Conservation (phyloP, 768 basidiomycete genomes). For the Mycena crocata region DNA sequence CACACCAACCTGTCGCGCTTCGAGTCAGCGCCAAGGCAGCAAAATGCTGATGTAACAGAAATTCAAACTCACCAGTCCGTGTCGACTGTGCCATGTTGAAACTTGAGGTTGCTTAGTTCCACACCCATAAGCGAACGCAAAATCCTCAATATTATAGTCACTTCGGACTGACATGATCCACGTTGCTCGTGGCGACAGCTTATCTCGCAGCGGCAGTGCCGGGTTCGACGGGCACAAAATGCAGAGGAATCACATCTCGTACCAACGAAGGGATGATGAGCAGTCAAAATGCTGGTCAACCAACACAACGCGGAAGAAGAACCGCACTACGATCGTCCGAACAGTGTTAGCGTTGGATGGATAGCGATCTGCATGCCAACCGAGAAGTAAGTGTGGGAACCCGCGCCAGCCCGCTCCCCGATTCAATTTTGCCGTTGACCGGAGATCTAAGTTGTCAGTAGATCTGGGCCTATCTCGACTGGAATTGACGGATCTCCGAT, state of each 20-base stretch:
- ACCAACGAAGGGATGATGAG: constrained; percentile 13
- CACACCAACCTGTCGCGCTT: constrained; percentile 15
- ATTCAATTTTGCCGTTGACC: too few species aligned
- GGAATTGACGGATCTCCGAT: too few species aligned
- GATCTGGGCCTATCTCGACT: too few species aligned
- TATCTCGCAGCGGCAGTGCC: constrained; percentile 16
- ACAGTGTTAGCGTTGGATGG: constrained; percentile 29
- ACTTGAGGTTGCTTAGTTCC: background rate
- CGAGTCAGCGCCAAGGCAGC: background rate
- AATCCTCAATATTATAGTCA: constrained; percentile 19
- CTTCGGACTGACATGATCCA: constrained; percentile 22
- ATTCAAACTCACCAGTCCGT: constrained; percentile 17
- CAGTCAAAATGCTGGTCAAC: constrained; percentile 21
- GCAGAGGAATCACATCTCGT: constrained; percentile 8
- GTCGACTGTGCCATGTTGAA: constrained; percentile 21
- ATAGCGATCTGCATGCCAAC: constrained; percentile 27
- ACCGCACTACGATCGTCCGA: constrained; percentile 5
- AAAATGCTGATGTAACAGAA: background rate
- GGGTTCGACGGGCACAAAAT: constrained; percentile 8
- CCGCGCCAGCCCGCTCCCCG: too few species aligned
- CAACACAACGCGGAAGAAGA: constrained; percentile 19
- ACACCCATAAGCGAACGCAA: background rate
- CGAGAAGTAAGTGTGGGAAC: constrained; percentile 15
- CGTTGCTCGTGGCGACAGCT: constrained; percentile 16
- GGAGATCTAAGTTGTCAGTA: too few species aligned